Percentiles rank a stretch among this genome's conserved stretches.
Conservation (phyloP, 192 early-diverging fungal genomes). For the Podochytrium sp. region DNA sequence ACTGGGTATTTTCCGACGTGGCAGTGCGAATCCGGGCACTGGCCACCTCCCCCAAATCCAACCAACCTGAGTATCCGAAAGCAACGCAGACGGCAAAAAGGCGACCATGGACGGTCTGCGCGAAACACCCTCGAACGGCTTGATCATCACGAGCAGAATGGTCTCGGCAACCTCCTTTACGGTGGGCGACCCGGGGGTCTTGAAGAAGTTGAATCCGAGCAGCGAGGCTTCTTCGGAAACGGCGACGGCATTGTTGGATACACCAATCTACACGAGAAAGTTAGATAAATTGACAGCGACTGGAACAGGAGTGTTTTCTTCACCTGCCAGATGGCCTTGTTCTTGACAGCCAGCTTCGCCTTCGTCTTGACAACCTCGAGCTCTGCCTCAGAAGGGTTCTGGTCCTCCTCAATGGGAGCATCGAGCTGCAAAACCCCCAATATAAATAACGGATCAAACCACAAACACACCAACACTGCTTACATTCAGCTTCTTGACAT, state of each 20-base stretch:
- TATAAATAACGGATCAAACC: neutral
- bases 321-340: conserved; percentile 25
- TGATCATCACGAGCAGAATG: conserved; percentile 31
- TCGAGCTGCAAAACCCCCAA: conserved; percentile 7
- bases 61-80: conserved; percentile 18
- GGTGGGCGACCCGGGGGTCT: neutral
- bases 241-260: conserved; percentile 41
- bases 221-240: conserved; percentile 47
- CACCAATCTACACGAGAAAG: conserved; percentile 48
- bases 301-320: neutral
- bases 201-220: conserved; percentile 25
- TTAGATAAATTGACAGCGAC: neutral
- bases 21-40: too few species aligned
- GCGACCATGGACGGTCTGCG: conserved; percentile 32
- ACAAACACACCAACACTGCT: too few species aligned
- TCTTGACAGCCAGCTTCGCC: conserved; percentile 6
- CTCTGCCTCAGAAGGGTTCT: neutral
- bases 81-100: conserved; percentile 43
- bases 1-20: too few species aligned
- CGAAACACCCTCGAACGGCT: conserved; percentile 27
- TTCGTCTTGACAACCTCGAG: conserved; percentile 6
- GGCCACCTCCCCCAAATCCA: too few species aligned
- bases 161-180: conserved; percentile 19
- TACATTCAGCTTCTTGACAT: conserved; percentile 18
- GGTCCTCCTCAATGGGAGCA: conserved; percentile 24